Evolutionary conservation across 306 rosid genomes (phyloP).

Genomic region (Dalbergia cultrata): DNA sequence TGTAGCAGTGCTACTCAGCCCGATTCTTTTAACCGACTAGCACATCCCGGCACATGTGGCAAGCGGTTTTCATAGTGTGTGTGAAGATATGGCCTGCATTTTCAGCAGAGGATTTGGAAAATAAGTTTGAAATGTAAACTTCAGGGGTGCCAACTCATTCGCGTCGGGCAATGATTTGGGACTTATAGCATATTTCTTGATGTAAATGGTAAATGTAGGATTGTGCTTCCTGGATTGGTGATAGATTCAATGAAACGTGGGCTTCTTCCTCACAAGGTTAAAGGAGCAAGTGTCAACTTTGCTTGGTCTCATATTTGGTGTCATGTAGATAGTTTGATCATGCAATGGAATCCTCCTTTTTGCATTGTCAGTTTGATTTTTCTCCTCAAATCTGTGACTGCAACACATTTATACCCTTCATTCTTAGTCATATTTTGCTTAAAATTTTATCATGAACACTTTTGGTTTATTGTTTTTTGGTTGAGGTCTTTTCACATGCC

Average conservation of each 20-base stretch:
- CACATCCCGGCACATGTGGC: too few relatives aligned
- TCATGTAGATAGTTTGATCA: neutral
- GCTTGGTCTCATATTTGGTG: constrained; percentile 13
- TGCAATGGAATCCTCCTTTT: neutral
- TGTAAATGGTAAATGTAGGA: neutral
- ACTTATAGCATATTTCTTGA: neutral
- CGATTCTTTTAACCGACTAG: too few relatives aligned
- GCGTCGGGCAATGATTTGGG: too few relatives aligned
- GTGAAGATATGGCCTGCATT: too few relatives aligned
- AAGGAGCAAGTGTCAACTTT: neutral
- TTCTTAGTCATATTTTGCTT: neutral
- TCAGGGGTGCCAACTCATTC: too few relatives aligned
- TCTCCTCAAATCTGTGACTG: neutral
- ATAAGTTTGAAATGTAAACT: too few relatives aligned
- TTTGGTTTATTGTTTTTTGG: constrained; percentile 29
- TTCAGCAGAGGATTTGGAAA: too few relatives aligned
- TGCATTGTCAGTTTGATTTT: neutral
- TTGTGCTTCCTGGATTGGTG: constrained; percentile 1
- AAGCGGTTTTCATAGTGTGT: too few relatives aligned
- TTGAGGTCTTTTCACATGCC: constrained; percentile 35
- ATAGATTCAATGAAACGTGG: neutral
- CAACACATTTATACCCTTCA: neutral
- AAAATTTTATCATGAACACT: neutral
- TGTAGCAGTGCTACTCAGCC: neutral
- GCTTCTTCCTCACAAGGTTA: neutral